Conservation (phyloP, 345 rosid species). For the Bruguiera sexangula region DNA sequence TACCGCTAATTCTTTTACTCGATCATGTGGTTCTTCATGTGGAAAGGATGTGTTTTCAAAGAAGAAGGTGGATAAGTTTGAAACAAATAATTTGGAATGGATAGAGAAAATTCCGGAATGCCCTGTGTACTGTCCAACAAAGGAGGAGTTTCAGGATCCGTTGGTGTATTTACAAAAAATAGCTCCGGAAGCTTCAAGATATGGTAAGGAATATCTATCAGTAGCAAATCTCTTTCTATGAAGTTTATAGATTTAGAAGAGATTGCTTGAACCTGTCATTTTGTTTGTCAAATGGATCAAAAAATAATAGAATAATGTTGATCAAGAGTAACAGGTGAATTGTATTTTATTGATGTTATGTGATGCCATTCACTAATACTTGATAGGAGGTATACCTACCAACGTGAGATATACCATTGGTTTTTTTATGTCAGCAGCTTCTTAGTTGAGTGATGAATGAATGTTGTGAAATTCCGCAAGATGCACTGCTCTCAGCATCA, state of each 20-base stretch:
- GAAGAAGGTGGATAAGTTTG: conserved; percentile 70
- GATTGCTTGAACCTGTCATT: not conserved
- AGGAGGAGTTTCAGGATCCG: conserved; percentile 97
- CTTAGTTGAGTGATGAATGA: too few relatives aligned
- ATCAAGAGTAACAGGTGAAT: too few relatives aligned
- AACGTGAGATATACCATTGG: too few relatives aligned
- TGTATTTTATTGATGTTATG: too few relatives aligned
- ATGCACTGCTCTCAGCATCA: too few relatives aligned
- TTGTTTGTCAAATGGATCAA: not conserved
- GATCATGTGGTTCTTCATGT: conserved; percentile 32
- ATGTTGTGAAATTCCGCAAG: too few relatives aligned
- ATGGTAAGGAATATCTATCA: conserved; percentile 46
- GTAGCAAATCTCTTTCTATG: not conserved
- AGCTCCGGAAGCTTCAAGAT: conserved; percentile 90
- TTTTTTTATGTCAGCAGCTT: too few relatives aligned
- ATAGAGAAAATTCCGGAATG: conserved; percentile 83
- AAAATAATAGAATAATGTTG: too few relatives aligned
- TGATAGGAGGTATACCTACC: too few relatives aligned
- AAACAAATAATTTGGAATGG: conserved; percentile 77
- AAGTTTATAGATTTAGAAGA: not conserved
- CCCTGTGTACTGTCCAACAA: conserved; percentile 90
- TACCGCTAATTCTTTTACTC: conserved; percentile 35
- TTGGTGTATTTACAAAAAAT: conserved; percentile 84
- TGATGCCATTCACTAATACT: too few relatives aligned
- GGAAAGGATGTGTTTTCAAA: conserved; percentile 49